A percentile compares a stretch with the other conserved stretches of the same genome.
Evolutionary conservation across 352 stramenopile species (phyloP).

Genomic region (Phytophthora niederhauseri): DNA sequence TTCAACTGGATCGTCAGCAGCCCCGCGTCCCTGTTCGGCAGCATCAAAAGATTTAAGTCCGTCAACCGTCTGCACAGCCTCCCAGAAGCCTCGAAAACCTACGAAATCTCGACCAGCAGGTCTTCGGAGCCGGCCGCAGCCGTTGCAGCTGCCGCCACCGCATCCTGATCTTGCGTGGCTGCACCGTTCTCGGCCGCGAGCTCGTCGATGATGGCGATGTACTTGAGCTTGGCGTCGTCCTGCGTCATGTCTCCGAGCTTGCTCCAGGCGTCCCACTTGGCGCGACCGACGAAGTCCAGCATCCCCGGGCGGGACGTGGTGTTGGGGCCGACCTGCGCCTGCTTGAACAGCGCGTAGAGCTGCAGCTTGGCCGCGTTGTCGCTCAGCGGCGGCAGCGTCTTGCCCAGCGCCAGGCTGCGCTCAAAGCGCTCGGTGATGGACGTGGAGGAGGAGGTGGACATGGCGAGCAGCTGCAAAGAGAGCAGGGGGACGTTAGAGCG

Average conservation of each 20-base stretch:
- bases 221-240: slow-evolving; percentile 73
- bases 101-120: slow-evolving; percentile 65
- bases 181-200: slow-evolving; percentile 54
- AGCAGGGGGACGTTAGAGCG: background rate
- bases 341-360: slow-evolving; percentile 90
- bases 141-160: background rate
- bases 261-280: slow-evolving; percentile 86
- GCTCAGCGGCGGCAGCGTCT: slow-evolving; percentile 67
- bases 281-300: slow-evolving; percentile 83
- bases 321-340: slow-evolving; percentile 68
- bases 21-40: slow-evolving; percentile 43
- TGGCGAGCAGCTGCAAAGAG: slow-evolving; percentile 11
- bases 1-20: slow-evolving; percentile 86
- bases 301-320: slow-evolving; percentile 70
- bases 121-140: slow-evolving; percentile 40
- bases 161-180: slow-evolving; percentile 13
- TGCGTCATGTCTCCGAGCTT: slow-evolving; percentile 68
- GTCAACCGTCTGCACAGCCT: background rate
- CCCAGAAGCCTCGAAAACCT: slow-evolving; percentile 4
- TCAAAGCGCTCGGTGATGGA: slow-evolving; percentile 56
- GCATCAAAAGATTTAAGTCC: slow-evolving; percentile 1
- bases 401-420: slow-evolving; percentile 67
- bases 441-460: slow-evolving; percentile 15
- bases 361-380: slow-evolving; percentile 82
- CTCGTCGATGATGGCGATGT: slow-evolving; percentile 80